Base-by-base conservation (phyloP, 176 grass and related monocot genomes). In the Oryza rufipogon region DNA sequence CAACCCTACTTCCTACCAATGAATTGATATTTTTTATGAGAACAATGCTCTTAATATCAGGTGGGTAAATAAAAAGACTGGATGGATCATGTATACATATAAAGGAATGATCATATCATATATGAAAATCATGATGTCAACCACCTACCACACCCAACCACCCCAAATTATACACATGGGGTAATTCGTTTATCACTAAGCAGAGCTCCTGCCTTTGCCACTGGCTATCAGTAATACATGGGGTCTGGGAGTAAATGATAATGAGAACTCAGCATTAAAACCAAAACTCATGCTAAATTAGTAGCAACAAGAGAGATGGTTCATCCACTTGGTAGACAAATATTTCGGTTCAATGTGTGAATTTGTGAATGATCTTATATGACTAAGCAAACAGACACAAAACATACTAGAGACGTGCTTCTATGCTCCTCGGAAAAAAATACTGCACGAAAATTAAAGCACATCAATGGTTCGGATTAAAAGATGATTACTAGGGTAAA, bases 51-150 rank as follows among this genome's bases (percentile, higher is more conserved):
- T 56, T 80, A 17, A 75, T 74, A n/a, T 66, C 42, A 80, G 45
- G 52, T 0, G 0, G 73, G 44, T 54, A 74, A 75, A 68, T 70
- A 22, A 10, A 64, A 60, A 81, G 58, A 73, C 60, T 11, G 1
- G 38, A 19, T 70, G 22, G 65, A 81, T 68, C 17, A 2, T 66
- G 78, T 49, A 12, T 79, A 78, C 2, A 67, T 13, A 63, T 71
- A 76, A 44, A 67, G 38, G 25, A 4, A 52, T 13, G 9, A 44
- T 22, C 9, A 61, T 17, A 80, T 22, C 9, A 60, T 12, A 80
- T 75, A 19, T 74, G 23, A 68, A 78, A 70, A 72, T 22, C 5
- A 80, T 66, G 71, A 30, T 73, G 0, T 15, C 45, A 66, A 80
- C 20, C 6, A 66, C 41, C 30, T 48, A 48, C 47, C 47, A 14